Percentiles rank a stretch among this genome's conserved stretches.
Conservation (phyloP, 176 grass and related monocot genomes). For the Dendrocalamus sinicus region DNA sequence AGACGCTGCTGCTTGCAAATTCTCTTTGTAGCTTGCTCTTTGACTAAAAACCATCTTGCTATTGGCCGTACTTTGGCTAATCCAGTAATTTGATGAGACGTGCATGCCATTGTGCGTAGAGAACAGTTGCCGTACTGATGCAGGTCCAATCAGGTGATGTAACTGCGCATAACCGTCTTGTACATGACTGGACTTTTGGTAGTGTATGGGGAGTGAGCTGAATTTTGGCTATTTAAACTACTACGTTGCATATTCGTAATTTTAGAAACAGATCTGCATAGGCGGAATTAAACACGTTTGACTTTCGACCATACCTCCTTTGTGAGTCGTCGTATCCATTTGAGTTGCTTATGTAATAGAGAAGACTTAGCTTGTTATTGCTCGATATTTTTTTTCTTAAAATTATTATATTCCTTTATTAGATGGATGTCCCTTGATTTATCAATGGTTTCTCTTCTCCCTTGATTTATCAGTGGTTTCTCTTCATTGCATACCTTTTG, state of each 20-base stretch:
- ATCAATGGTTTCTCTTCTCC: no score
- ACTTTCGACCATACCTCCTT: background rate
- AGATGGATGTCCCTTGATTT: background rate
- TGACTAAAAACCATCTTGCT: background rate
- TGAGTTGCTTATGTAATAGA: background rate
- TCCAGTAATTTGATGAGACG: conserved; percentile 25
- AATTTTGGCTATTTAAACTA: background rate
- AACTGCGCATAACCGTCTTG: conserved; percentile 5
- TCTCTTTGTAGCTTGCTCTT: background rate
- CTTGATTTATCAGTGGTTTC: background rate
- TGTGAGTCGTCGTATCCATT: background rate
- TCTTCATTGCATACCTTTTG: background rate
- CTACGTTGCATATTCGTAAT: background rate
- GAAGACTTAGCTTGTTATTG: background rate
- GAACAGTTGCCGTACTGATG: background rate
- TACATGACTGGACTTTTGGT: conserved; percentile 19
- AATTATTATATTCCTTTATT: background rate
- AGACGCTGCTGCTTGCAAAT: background rate
- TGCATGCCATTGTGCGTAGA: conserved; percentile 3
- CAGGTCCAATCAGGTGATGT: conserved; percentile 21
- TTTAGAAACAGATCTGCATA: background rate
- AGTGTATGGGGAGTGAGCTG: background rate
- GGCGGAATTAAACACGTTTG: background rate
- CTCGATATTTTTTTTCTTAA: background rate
- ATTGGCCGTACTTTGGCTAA: background rate